Evolutionary conservation across 139 green algal species (phyloP).

Genomic region (Spirogloea muscicola): DNA sequence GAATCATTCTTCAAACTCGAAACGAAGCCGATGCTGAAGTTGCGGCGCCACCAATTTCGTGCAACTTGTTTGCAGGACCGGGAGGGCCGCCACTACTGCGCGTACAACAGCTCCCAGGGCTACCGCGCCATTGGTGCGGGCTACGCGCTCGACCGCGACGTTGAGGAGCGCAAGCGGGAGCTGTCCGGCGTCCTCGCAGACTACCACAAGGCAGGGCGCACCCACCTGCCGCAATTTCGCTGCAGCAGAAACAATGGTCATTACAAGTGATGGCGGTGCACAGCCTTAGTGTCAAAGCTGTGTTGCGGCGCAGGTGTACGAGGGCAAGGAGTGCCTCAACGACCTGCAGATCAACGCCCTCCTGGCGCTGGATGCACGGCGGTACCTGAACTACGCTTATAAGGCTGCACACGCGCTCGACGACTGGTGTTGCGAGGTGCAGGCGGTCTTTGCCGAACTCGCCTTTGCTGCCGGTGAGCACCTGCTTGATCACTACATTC

Average conservation of each 20-base stretch:
- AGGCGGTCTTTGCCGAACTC: conserved; percentile 5
- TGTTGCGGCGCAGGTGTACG: conserved; percentile 12
- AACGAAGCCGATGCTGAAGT: too few relatives aligned
- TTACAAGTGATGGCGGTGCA: too few relatives aligned
- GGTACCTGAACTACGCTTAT: neutral
- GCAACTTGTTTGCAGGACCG: conserved; percentile 12
- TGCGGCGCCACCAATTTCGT: too few relatives aligned
- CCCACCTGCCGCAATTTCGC: too few relatives aligned
- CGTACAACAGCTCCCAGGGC: conserved; percentile 3
- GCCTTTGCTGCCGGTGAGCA: neutral
- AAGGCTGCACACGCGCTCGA: neutral
- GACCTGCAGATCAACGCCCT: conserved; percentile 8
- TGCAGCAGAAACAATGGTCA: too few relatives aligned
- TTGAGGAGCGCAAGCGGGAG: conserved; percentile 13
- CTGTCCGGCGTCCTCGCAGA: conserved; percentile 14
- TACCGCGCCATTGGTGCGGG: conserved; percentile 12
- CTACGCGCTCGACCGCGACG: conserved; percentile 17
- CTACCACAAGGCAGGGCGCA: conserved; percentile 21
- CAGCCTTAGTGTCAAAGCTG: too few relatives aligned
- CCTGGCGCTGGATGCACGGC: conserved; percentile 2
- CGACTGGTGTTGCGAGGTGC: conserved; percentile 6
- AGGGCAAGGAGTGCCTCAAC: conserved; percentile 4
- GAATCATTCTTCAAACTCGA: too few relatives aligned
- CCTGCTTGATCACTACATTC: too few relatives aligned
- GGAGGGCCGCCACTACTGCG: conserved; percentile 19